Evolutionary conservation across 192 early-diverging fungal genomes (phyloP).

Genomic region (Gigaspora rosea): DNA sequence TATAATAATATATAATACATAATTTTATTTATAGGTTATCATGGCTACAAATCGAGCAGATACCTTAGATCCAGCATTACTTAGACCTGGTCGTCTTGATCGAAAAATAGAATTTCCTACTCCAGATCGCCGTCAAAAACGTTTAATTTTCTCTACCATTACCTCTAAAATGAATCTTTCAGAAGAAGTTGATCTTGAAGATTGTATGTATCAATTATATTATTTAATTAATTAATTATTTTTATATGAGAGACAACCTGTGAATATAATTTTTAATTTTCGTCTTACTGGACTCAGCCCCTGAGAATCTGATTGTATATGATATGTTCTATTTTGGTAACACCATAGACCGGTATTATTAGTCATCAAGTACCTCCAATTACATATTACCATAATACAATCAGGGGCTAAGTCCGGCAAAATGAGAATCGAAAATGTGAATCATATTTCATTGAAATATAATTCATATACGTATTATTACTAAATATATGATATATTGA

Average conservation of each 20-base stretch:
- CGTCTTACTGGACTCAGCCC: too few species aligned
- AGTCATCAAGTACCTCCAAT: too few species aligned
- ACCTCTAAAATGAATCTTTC: conserved; percentile 96
- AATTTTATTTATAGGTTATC: conserved; percentile 67
- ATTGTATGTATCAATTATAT: conserved; percentile 64
- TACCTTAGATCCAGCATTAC: conserved; percentile 93
- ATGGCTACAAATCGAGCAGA: conserved; percentile 99
- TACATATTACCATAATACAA: too few species aligned
- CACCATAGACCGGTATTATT: too few species aligned
- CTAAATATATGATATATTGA: background rate
- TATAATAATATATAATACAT: background rate
- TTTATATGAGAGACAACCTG: background rate
- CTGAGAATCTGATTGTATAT: too few species aligned
- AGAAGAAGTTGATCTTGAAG: conserved; percentile 98
- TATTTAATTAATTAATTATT: background rate
- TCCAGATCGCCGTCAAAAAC: conserved; percentile 96
- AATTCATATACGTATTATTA: too few species aligned
- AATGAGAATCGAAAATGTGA: too few species aligned
- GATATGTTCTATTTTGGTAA: too few species aligned
- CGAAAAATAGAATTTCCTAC: conserved; percentile 99
- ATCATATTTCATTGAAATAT: too few species aligned
- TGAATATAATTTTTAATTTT: background rate
- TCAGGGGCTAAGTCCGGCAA: too few species aligned
- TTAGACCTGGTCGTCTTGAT: conserved; percentile 96
- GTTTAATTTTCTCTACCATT: conserved; percentile 94